Conservation (phyloP, 2,329 filamentous ascomycete genomes). For the Apiospora saccharicola region DNA sequence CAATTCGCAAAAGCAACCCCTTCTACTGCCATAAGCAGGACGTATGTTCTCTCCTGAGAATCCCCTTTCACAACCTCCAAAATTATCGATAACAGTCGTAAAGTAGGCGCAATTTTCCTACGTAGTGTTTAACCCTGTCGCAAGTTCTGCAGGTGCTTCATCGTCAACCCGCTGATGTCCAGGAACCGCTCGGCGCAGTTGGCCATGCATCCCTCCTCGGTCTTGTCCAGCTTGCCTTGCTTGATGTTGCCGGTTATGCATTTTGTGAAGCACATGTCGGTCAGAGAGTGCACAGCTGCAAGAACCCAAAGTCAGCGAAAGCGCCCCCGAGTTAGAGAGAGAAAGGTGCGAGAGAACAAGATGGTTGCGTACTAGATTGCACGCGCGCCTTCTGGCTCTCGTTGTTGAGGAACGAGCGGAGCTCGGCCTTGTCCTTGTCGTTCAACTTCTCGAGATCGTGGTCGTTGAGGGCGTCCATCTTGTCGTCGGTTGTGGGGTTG, state of each 20-base stretch:
- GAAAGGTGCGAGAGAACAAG: background rate
- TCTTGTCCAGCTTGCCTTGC: conserved; percentile 73
- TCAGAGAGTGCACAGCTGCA: conserved; percentile 62
- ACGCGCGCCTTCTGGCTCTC: conserved; percentile 84
- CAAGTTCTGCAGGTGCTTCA: conserved; percentile 80
- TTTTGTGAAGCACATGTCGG: conserved; percentile 92
- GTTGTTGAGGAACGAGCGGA: conserved; percentile 84
- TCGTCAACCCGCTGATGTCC: conserved; percentile 84
- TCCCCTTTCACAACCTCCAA: background rate
- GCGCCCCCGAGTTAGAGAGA: background rate
- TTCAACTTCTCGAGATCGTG: conserved; percentile 78
- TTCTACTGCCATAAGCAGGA: too few relatives aligned
- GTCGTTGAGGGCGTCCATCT: conserved; percentile 52
- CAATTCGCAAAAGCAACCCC: background rate
- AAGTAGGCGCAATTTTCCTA: background rate
- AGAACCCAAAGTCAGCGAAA: background rate
- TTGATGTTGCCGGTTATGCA: conserved; percentile 82
- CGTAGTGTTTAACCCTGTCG: conserved; percentile 40
- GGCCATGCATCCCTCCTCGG: conserved; percentile 82
- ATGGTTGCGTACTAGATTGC: conserved; percentile 62
- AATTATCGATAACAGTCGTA: background rate
- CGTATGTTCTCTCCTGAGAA: background rate
- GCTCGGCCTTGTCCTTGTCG: conserved; percentile 83
- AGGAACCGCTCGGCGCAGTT: conserved; percentile 96
- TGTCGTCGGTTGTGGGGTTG: conserved; percentile 21